Evolutionary conservation across 2,329 filamentous ascomycete genomes (phyloP), one percentile per base, ranked within the genome.

Genomic region (Penicillium paneum): DNA sequence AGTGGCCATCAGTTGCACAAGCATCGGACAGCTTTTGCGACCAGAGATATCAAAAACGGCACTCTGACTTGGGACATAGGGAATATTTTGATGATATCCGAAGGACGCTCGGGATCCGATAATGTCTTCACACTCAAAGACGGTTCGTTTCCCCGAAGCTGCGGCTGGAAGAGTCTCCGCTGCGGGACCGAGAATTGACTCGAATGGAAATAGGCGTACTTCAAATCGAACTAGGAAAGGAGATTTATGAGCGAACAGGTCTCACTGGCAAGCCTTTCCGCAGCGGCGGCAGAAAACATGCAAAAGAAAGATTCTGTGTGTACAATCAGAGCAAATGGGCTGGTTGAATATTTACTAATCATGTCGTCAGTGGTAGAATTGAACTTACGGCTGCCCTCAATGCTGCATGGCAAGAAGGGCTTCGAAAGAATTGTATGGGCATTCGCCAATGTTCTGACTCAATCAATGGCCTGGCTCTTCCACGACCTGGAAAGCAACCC

Each of bases 241-340:
- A 91, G 50, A 85, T 83, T 0, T 97, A 92, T 71, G 91, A 97
- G 71, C 82, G 87, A 44, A 86, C 88, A 43, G 94, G 94, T 0
- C 78, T 99, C 0, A 83, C 86, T 0, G 93, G 93, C 1, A 86
- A 85, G 59, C 81, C 88, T 0, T 75, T 85, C 21, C 76, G 79
- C 17, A 78, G 80, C 48, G 80, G 78, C 13, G 84, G 81, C 3
- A 78, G 79, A 59, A 87, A 85, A 63, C 84, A 87, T 63, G 72
- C 82, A 43, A 91, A 88, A 67, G 83, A 85, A 50, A 81, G 90
- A 72, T 97, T 89, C 81, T 70, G 90, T 94, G 79, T 45, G 73
- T 64, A n/a, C 40, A 36, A 31, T 5, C 34, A 21, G 29, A 19
- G 29, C 47, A 49, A 43, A 32, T 8, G 24, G 38, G 29, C 26